Conservation (phyloP, 2,329 filamentous ascomycete species). For the Penicillium hesseltinei region DNA sequence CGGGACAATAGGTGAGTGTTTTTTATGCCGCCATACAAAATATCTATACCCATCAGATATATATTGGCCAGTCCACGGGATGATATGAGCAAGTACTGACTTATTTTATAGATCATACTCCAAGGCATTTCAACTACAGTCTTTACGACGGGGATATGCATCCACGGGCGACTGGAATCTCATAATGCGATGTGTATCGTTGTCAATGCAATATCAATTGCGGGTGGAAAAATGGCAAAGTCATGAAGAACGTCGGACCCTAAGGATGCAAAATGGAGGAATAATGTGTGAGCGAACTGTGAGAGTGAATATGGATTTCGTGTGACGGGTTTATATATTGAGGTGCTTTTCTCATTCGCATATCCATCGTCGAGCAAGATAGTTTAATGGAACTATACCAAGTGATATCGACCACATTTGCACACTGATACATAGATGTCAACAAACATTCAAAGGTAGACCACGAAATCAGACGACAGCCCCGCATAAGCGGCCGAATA, state of each 20-base stretch:
- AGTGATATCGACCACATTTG: neutral
- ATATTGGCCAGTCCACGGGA: neutral
- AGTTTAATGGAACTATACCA: slow-evolving; percentile 2
- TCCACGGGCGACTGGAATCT: neutral
- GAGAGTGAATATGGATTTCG: neutral
- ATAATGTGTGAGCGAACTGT: neutral
- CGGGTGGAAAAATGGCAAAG: neutral
- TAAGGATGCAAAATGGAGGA: neutral
- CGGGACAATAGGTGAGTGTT: slow-evolving; percentile 14
- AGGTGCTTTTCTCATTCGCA: neutral
- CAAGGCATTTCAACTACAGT: neutral
- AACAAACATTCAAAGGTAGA: neutral
- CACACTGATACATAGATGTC: neutral
- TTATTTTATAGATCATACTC: neutral
- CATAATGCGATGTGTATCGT: neutral
- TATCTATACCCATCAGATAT: neutral
- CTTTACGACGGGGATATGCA: neutral
- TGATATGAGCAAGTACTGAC: neutral
- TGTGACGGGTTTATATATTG: neutral
- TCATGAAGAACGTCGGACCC: neutral
- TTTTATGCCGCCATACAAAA: no score
- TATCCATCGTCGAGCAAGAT: neutral
- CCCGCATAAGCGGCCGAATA: no score
- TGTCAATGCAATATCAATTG: neutral
- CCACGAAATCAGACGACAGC: no score